These are phyloP conservation scores for Suillus americanus DNA, from an alignment of 768 basidiomycete species.

Conservation along the genomic window DNA sequence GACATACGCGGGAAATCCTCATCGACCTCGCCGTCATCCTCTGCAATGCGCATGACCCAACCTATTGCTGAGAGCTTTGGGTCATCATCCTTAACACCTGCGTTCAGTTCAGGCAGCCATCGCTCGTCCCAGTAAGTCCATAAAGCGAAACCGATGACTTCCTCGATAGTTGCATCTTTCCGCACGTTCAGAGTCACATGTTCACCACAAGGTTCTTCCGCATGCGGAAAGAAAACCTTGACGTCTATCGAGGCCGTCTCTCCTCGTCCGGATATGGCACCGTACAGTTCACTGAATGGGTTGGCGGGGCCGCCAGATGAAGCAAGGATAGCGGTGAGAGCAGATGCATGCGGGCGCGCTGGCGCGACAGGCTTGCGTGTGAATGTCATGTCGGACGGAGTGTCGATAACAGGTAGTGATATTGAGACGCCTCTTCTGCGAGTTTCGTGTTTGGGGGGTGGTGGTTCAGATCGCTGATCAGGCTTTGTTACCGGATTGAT, in stretches of 20 bases:
- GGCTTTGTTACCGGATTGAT: conserved; percentile 41
- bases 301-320: conserved; percentile 64
- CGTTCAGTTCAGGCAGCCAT: conserved; percentile 75
- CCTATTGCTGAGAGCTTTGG: conserved; percentile 75
- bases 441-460: conserved; percentile 22
- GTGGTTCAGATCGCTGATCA: conserved; percentile 17
- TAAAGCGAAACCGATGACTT: conserved; percentile 90
- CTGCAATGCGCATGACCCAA: conserved; percentile 92
- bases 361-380: conserved; percentile 49
- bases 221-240: conserved; percentile 84
- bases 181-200: conserved; percentile 75
- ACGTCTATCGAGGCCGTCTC: conserved; percentile 63
- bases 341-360: conserved; percentile 50
- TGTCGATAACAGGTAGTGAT: conserved; percentile 21
- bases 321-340: conserved; percentile 74
- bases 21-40: conserved; percentile 97
- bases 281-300: conserved; percentile 87
- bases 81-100: conserved; percentile 61
- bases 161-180: conserved; percentile 90
- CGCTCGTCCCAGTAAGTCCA: conserved; percentile 94
- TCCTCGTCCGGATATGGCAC: conserved; percentile 77
- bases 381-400: conserved; percentile 42
- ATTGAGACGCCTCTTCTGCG: conserved; percentile 31
- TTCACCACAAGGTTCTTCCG: conserved; percentile 56
- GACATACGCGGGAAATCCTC: conserved; percentile 92